phyloP scores from a whole-genome alignment of 805 yeast genomes.

The Kuraishia piskuri region DNA sequence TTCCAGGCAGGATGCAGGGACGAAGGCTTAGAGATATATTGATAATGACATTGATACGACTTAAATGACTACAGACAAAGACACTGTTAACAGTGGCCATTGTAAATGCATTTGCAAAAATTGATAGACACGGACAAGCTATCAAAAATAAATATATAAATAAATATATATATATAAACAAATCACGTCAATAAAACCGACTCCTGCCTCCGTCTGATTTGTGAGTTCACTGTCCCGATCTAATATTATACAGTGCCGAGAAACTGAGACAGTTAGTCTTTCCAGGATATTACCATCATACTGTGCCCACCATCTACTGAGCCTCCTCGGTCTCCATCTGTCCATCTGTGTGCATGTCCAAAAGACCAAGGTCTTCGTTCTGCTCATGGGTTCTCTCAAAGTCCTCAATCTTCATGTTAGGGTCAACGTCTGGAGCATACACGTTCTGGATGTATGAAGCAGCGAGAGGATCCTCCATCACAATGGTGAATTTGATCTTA shows the following conservation, averaged over 20 bases:
- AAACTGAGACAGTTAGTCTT: slow-evolving; percentile 4
- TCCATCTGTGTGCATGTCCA: slow-evolving; percentile 27
- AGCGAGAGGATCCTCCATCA: slow-evolving; percentile 92
- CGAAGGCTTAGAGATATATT: slow-evolving; percentile 10
- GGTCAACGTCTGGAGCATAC: slow-evolving; percentile 98
- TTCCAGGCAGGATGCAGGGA: slow-evolving; percentile 20
- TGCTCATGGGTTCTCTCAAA: slow-evolving; percentile 83
- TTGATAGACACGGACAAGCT: too few species aligned
- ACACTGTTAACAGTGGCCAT: neutral
- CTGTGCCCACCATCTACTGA: neutral
- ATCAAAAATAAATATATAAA: neutral
- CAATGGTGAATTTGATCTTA: slow-evolving; percentile 68
- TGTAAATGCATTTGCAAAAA: neutral
- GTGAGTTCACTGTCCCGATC: neutral
- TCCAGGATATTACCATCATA: neutral
- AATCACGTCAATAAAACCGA: too few species aligned
- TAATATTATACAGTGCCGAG: neutral
- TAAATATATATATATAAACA: neutral
- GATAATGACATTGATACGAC: neutral
- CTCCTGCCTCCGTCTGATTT: neutral
- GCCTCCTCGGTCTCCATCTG: neutral
- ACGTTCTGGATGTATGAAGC: slow-evolving; percentile 94
- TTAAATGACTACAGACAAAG: neutral
- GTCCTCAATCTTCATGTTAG: slow-evolving; percentile 88
- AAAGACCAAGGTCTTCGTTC: slow-evolving; percentile 86